Evolutionary conservation across 2,329 filamentous ascomycete genomes (phyloP), one percentile per base, ranked within the genome.

Genomic region (Aspergillus sp.): DNA sequence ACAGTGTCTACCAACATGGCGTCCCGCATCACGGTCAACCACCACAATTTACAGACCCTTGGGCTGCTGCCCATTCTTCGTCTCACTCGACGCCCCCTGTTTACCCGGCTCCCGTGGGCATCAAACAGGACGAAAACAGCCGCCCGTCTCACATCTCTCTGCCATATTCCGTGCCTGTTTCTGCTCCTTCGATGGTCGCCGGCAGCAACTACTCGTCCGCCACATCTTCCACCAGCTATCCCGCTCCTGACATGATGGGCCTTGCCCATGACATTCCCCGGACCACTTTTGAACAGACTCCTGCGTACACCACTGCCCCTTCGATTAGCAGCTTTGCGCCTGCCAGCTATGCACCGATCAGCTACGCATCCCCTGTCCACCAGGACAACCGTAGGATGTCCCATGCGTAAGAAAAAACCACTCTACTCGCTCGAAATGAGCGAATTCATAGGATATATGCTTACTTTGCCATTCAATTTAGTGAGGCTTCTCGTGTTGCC

Each of bases 1-100:
- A 93, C 76, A 84, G 86, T 74, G 87, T 92, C 82, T 86, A 90
- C 73, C 83, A 80, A 72, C 82, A 77, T 75, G 83, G 86, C 70
- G 85, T 90, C 83, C 84, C 87, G 69, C 80, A 78, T 73, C 80
- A 78, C 72, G 79, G 66, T 43, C 68, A 74, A 41, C 86, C 90
- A 64, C 89, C 90, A 64, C 89, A 95, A 64, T 97, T 97, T 80
- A 92, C 89, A 70, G 95, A 97, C 75, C 92, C 92, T 43, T 97
- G 93, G 93, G 81, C 81, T 48, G 84, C 90, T 82, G 78, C 80
- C 63, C 74, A 76, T 71, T 82, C 73, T 68, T 80, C 71, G 60
- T 82, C 77, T 73, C 83, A 78, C 80, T 86, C 78, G 76, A 81
- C 81, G 77, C 93, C 82, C 84, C 88, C 82, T 70, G 82, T 73